Conservation (phyloP, 2,329 filamentous ascomycete species). For the Trichoderma koningiopsis region DNA sequence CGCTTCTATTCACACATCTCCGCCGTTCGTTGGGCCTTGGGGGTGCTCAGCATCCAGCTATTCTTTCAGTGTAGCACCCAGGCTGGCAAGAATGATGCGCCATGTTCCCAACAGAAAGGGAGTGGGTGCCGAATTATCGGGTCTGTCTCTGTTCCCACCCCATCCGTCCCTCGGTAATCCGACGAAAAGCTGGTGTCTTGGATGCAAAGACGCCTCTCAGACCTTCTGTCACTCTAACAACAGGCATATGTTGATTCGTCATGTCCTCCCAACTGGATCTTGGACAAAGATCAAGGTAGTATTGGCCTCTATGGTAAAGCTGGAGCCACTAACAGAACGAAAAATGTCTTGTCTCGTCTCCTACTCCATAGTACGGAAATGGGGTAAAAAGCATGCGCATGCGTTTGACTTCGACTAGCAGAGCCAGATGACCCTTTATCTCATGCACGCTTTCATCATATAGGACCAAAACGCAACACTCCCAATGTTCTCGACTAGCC, state of each 20-base stretch:
- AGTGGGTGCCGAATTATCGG: conserved; percentile 14
- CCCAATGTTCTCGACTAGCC: conserved; percentile 21
- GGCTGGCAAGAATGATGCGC: conserved; percentile 19
- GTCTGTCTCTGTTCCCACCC: neutral
- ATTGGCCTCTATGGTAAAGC: neutral
- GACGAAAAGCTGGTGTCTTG: neutral
- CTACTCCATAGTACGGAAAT: conserved; percentile 4
- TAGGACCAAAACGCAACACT: conserved; percentile 22
- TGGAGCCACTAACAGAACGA: neutral
- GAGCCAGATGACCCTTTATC: conserved; percentile 24
- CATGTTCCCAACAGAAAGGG: conserved; percentile 10
- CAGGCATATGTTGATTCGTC: neutral
- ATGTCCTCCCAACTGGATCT: neutral
- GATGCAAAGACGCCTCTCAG: neutral
- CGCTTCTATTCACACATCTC: conserved; percentile 4
- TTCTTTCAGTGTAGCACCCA: conserved; percentile 16
- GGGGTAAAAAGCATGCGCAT: conserved; percentile 16
- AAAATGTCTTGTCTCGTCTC: conserved; percentile 21
- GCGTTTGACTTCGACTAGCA: conserved; percentile 25
- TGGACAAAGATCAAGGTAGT: neutral
- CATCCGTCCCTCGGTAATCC: neutral
- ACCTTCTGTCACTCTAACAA: conserved; percentile 4
- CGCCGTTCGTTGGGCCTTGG: conserved; percentile 1
- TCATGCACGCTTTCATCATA: conserved; percentile 25
- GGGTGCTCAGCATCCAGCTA: conserved; percentile 1